Percentiles rank a stretch among this genome's conserved stretches.
These are phyloP conservation scores for Diplodia seriata DNA, from an alignment of 2,329 filamentous ascomycete genomes.

Conservation along the genomic window DNA sequence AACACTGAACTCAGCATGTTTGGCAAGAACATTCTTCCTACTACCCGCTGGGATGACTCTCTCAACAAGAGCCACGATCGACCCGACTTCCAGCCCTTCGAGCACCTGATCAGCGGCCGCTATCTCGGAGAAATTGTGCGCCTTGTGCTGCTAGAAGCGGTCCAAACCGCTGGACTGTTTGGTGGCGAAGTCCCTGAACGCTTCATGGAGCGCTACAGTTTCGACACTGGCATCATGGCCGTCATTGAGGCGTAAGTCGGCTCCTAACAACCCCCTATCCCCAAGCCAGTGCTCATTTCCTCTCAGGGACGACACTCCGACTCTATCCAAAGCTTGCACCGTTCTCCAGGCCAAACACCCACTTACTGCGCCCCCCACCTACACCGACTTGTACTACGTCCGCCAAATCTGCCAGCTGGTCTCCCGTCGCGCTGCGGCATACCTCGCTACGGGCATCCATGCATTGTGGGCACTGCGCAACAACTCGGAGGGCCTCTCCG, in stretches of 20 bases:
- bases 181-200: conserved; percentile 62
- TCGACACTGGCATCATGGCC: conserved; percentile 66
- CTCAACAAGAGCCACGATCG: conserved; percentile 63
- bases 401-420: conserved; percentile 61
- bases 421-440: conserved; percentile 65
- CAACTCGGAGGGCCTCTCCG: conserved; percentile 54
- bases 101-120: conserved; percentile 68
- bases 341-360: conserved; percentile 61
- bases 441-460: conserved; percentile 68
- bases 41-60: conserved; percentile 67
- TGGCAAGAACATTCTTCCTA: conserved; percentile 63
- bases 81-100: conserved; percentile 70
- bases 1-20: conserved; percentile 74
- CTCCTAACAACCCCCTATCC: neutral
- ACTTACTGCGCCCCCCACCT: conserved; percentile 53
- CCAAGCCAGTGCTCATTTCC: neutral
- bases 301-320: conserved; percentile 49
- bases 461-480: conserved; percentile 65
- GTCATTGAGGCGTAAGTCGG: conserved; percentile 57
- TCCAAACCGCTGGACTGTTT: conserved; percentile 63
- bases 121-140: conserved; percentile 70
- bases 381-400: conserved; percentile 62
- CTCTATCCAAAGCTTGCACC: conserved; percentile 50
- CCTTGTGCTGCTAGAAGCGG: conserved; percentile 66
- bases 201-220: conserved; percentile 62